phyloP scores from a whole-genome alignment of 2,329 filamentous ascomycete genomes.

The Zarea fungicola region DNA sequence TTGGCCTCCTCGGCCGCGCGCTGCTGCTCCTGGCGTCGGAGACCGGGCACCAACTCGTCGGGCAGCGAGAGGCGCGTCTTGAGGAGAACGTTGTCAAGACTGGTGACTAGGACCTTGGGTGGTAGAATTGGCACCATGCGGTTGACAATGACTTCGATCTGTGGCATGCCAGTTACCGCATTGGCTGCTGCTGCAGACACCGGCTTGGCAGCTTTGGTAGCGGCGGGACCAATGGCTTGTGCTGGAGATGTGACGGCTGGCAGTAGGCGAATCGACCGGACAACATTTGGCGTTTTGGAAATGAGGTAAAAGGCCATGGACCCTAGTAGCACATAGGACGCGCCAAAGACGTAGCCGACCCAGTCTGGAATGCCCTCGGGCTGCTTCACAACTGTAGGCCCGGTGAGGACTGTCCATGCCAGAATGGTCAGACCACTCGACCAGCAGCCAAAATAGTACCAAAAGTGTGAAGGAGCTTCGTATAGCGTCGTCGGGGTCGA shows the following conservation, averaged over 20 bases:
- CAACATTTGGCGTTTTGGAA: constrained; percentile 50
- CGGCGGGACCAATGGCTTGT: background rate
- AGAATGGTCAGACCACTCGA: constrained; percentile 41
- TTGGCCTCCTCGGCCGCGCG: constrained; percentile 33
- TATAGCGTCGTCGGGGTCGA: constrained; percentile 57
- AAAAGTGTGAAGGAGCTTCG: constrained; percentile 57
- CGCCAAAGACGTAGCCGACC: constrained; percentile 52
- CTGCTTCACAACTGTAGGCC: constrained; percentile 27
- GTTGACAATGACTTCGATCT: constrained; percentile 49
- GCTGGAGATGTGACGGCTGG: constrained; percentile 26
- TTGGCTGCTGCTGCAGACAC: constrained; percentile 15
- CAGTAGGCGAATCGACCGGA: constrained; percentile 53
- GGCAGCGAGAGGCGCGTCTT: constrained; percentile 35
- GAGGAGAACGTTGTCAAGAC: constrained; percentile 29
- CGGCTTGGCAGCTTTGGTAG: constrained; percentile 10
- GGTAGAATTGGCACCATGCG: constrained; percentile 44
- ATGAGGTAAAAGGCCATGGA: constrained; percentile 56
- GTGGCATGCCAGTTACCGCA: constrained; percentile 27
- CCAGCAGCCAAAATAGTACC: constrained; percentile 58
- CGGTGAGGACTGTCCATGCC: constrained; percentile 31
- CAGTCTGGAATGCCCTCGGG: constrained; percentile 49
- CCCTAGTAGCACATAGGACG: constrained; percentile 55
- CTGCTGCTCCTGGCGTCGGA: constrained; percentile 25
- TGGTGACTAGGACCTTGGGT: constrained; percentile 36
- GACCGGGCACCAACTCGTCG: constrained; percentile 31